phyloP scores from a whole-genome alignment of 2,329 filamentous ascomycete species.

The Aureobasidium sp. region DNA sequence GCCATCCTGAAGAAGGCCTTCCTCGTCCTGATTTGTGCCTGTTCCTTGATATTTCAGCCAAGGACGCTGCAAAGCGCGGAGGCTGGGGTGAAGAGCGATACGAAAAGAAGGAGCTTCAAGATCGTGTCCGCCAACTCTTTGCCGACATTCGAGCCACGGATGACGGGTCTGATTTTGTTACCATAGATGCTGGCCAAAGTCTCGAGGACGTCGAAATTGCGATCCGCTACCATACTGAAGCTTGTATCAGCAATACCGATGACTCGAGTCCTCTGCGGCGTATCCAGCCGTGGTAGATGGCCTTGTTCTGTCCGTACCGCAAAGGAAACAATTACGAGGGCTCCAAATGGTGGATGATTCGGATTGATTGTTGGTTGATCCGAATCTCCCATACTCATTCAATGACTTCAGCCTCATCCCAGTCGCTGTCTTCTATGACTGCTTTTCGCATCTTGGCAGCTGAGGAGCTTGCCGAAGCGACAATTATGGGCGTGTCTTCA shows the following conservation, averaged over 20 bases:
- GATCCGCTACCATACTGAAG: conserved; percentile 21
- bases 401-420: conserved; percentile 39
- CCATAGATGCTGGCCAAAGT: conserved; percentile 45
- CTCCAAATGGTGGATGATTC: background rate
- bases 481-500: conserved; percentile 13
- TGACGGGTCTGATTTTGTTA: conserved; percentile 43
- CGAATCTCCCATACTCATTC: conserved; percentile 1
- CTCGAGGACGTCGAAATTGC: conserved; percentile 42
- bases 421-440: conserved; percentile 49
- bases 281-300: conserved; percentile 11
- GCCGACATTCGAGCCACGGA: conserved; percentile 40
- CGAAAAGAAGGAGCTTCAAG: conserved; percentile 76
- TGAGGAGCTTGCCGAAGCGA: background rate
- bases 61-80: conserved; percentile 64
- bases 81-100: conserved; percentile 86
- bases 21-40: conserved; percentile 80
- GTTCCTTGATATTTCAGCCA: conserved; percentile 73
- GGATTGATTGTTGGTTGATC: too few species aligned
- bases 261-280: conserved; percentile 3
- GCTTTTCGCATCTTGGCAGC: background rate
- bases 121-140: conserved; percentile 67
- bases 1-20: conserved; percentile 73
- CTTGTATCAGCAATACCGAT: conserved; percentile 13
- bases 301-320: background rate
- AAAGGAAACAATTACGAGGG: too few species aligned